Evolutionary conservation across 345 rosid genomes (phyloP), one percentile per base, ranked within the genome.

Genomic region (Euclidium syriacum): DNA sequence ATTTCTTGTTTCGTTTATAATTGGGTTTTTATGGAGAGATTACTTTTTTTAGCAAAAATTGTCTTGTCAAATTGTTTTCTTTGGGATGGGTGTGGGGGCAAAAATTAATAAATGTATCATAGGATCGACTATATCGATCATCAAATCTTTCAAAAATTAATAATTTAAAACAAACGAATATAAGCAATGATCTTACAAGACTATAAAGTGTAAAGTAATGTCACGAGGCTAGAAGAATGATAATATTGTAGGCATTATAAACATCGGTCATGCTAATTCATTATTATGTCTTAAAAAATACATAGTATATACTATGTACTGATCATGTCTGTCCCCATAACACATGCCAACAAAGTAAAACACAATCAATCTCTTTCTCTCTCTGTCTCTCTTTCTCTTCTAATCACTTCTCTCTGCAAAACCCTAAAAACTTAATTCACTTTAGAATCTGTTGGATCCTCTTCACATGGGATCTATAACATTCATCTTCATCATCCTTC

Each of bases 291-390:
- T 53, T 52, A 25, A 6, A 41, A 24, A 40, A 3, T 25, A 70
- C 58, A 55, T 38, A 62, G 52, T 62, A 38, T 70, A 62, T 62
- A 62, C 69, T 70, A 36, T 36, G 7, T 16, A 70, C 64, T 48
- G 18, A 70, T 62, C 69, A 70, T 55, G 51, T 55, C 14, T 70
- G 74, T 70, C 43, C 52, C 74, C 69, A 55, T 4, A 39, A 47
- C 69, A 55, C 74, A 70, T 62, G 69, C 74, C 64, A 63, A 62
- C 44, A 70, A 61, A 62, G 64, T 62, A 22, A 58, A 53, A 52
- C 74, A 65, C 52, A 52, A 27, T 72, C 76, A 57, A 26, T 67
- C 52, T 62, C 22, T 40, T 16, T 32, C 71, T 24, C 64, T 38
- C 38, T 14, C 41, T 51, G 24, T 46, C 43, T 52, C 17, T 56